Base-by-base conservation (phyloP, 768 basidiomycete species). In the Cystobasidium onofrii region DNA sequence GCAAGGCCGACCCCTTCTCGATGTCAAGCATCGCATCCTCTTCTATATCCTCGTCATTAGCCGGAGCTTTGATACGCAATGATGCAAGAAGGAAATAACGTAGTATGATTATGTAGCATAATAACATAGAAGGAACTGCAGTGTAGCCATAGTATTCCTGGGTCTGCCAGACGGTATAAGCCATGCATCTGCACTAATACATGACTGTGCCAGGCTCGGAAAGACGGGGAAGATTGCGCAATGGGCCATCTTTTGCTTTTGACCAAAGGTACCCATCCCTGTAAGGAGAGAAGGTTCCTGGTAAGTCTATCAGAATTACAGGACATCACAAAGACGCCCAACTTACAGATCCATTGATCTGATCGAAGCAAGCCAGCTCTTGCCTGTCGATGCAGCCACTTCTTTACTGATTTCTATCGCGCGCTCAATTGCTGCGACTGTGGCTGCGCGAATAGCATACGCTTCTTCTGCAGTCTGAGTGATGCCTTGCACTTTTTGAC, bases 371-470 rank as follows among this genome's bases (percentile, higher is more conserved):
- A 74, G 50, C 73, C 73, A 74, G 3, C 33, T 50, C 70, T 74
- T 74, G 18, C 54, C 65, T 25, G 41, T 54, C 64, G 43, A 34
- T 12, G 41, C 71, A 1, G 44, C 50, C 9, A 74, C 61, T 34
- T 50, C 62, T 55, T 36, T 23, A 15, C 67, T 52, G 12, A 65
- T 23, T 25, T 72, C 69, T 25, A 74, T 43, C 7, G 50, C 55
- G 23, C 64, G 1, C 25, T 74, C 65, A 23, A 64, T 46, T 4
- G 73, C 73, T 31, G 73, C 73, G 3, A 74, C 41, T 23, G 73
- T 74, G 4, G 73, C 73, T 27, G 73, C 61, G 20, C 73, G 61
- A 18, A 74, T 74, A 43, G 73, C 73, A 50, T 73, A 74, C 27
- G 73, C 73, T 74, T 74, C 73, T 39, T 74, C 73, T 13, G 43